Percentiles rank a stretch among this genome's conserved stretches.
phyloP scores from a whole-genome alignment of 306 rosid genomes.

The Trifolium fragiferum region DNA sequence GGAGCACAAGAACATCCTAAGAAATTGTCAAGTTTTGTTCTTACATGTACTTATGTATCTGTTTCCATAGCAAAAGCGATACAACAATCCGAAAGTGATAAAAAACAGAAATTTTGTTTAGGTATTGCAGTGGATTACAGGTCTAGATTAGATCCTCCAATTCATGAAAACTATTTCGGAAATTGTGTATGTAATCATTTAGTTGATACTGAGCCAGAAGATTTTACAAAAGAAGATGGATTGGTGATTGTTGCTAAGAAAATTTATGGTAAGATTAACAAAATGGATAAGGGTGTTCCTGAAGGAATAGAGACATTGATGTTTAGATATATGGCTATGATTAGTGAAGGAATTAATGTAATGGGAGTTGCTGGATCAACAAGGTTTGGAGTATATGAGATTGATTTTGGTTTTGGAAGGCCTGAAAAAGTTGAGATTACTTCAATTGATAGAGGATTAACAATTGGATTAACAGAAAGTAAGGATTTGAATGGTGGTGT shows the following conservation, averaged over 20 bases:
- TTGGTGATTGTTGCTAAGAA: conserved; percentile 29
- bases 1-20: conserved; percentile 21
- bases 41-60: conserved; percentile 35
- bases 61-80: conserved; percentile 23
- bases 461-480: conserved; percentile 45
- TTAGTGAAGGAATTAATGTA: not conserved
- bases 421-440: conserved; percentile 55
- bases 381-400: conserved; percentile 48
- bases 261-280: not conserved
- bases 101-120: not conserved
- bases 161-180: conserved; percentile 39
- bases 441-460: conserved; percentile 38
- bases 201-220: not conserved
- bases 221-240: conserved; percentile 34
- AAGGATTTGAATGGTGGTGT: conserved; percentile 45
- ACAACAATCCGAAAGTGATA: not conserved
- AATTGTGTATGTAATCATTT: conserved; percentile 29
- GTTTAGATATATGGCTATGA: not conserved
- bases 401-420: conserved; percentile 62
- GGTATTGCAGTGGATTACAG: conserved; percentile 36
- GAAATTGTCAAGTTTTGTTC: conserved; percentile 46
- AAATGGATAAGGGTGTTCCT: not conserved
- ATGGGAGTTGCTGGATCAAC: conserved; percentile 53
- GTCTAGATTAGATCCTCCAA: conserved; percentile 17
- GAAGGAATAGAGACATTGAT: not conserved